Conservation (phyloP, 225 moss, liverwort and hornwort genomes). For the Straminergon stramineum region DNA sequence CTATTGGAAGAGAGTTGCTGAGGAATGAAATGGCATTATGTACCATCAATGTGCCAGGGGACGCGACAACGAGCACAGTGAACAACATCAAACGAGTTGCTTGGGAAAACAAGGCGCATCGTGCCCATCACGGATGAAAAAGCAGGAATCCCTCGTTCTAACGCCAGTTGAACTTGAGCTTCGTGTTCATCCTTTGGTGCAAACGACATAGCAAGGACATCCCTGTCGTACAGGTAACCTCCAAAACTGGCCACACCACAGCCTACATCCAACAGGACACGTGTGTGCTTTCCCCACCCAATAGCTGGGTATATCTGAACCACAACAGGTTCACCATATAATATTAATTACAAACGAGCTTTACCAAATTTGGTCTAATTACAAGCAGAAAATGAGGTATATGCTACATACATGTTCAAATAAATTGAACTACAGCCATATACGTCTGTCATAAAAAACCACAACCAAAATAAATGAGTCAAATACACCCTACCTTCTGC, state of each 20-base stretch:
- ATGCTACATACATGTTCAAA: background rate
- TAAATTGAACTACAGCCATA: background rate
- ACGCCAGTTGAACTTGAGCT: slow-evolving; percentile 86
- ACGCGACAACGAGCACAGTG: slow-evolving; percentile 91
- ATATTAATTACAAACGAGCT: background rate
- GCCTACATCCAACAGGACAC: slow-evolving; percentile 80
- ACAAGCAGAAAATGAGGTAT: background rate
- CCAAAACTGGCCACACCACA: slow-evolving; percentile 95
- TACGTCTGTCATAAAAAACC: background rate
- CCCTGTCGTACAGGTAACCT: slow-evolving; percentile 72
- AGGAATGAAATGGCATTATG: background rate
- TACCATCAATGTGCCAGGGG: slow-evolving; percentile 76
- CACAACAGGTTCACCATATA: background rate
- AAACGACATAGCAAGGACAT: slow-evolving; percentile 86
- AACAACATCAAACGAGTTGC: slow-evolving; percentile 77
- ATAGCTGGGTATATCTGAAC: slow-evolving; percentile 55
- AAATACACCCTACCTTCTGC: slow-evolving; percentile 14
- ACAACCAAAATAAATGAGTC: background rate
- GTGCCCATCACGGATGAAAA: slow-evolving; percentile 88
- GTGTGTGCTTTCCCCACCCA: slow-evolving; percentile 64
- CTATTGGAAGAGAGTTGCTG: background rate
- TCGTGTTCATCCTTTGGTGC: slow-evolving; percentile 93
- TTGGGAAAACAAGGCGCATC: slow-evolving; percentile 62
- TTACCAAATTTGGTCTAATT: background rate
- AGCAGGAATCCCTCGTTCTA: slow-evolving; percentile 77